These are phyloP conservation scores for Karstenula rhodostoma DNA, from an alignment of 2,329 filamentous ascomycete species.

Conservation along the genomic window DNA sequence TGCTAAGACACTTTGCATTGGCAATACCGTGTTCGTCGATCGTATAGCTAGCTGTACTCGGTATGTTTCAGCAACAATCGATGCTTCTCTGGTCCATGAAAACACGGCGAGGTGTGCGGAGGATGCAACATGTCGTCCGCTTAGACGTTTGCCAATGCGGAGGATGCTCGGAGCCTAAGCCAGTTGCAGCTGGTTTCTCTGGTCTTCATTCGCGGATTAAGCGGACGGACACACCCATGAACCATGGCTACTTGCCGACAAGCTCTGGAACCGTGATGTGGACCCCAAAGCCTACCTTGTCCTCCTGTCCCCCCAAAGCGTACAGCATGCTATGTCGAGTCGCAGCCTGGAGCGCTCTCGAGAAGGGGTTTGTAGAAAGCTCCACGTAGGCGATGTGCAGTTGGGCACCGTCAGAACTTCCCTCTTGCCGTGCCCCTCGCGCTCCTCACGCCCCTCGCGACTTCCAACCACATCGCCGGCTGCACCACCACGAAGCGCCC, in stretches of 20 bases:
- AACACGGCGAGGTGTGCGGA: neutral
- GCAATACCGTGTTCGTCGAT: neutral
- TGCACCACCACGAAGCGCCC: neutral
- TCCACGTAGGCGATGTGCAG: neutral
- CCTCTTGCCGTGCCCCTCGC: too few relatives aligned
- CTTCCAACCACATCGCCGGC: neutral
- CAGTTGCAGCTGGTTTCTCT: neutral
- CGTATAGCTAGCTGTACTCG: neutral
- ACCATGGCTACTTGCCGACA: conserved; percentile 4
- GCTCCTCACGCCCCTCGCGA: neutral
- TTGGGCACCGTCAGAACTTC: neutral
- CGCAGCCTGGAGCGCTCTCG: neutral
- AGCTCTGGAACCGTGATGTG: neutral
- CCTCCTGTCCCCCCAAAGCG: neutral
- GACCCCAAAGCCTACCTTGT: neutral
- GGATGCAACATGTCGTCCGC: neutral
- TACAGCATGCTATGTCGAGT: neutral
- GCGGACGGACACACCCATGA: neutral
- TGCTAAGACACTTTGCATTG: too few relatives aligned
- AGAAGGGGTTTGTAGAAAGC: neutral
- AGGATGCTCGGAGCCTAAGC: neutral
- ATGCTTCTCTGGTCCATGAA: neutral
- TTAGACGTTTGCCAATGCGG: neutral
- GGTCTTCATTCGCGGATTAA: conserved; percentile 4
- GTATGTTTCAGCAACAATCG: neutral